Evolutionary conservation across 139 green algal species (phyloP).

Genomic region (Chlamydomonas sphaeroides): DNA sequence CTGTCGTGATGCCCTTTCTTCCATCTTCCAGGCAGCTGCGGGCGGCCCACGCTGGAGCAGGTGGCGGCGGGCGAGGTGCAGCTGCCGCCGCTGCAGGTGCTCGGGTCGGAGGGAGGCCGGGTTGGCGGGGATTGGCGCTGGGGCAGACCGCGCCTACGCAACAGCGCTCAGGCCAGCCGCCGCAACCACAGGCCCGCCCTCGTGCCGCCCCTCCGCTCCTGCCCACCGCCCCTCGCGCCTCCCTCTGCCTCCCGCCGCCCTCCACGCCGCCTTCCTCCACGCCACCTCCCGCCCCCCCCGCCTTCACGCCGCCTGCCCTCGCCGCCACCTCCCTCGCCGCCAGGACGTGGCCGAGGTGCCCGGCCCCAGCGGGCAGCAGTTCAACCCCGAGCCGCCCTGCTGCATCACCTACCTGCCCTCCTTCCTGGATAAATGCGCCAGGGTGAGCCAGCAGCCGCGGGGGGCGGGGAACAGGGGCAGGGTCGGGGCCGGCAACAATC

Average conservation of each 20-base stretch:
- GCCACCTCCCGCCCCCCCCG: too few relatives aligned
- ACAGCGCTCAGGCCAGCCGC: too few relatives aligned
- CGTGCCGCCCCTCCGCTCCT: too few relatives aligned
- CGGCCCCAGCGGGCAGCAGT: conserved; percentile 28
- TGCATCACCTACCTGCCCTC: background rate
- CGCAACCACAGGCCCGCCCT: too few relatives aligned
- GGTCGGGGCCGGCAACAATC: background rate
- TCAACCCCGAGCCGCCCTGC: conserved; percentile 39
- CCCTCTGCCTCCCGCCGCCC: too few relatives aligned
- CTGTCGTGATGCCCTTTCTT: too few relatives aligned
- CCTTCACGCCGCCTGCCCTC: background rate
- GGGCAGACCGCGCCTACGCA: too few relatives aligned
- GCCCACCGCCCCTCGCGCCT: too few relatives aligned
- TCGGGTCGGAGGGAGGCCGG: too few relatives aligned
- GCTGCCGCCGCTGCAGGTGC: conserved; percentile 16
- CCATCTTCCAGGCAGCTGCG: conserved; percentile 33
- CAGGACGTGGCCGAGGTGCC: conserved; percentile 19
- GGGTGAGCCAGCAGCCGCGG: too few relatives aligned
- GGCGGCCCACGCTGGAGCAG: background rate
- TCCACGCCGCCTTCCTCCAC: too few relatives aligned
- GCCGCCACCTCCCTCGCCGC: background rate
- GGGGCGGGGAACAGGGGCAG: background rate
- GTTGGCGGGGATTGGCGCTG: too few relatives aligned
- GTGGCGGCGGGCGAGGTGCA: background rate
- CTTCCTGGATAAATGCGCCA: conserved; percentile 8